These are phyloP conservation scores for Fusarium coicis DNA, from an alignment of 2,329 filamentous ascomycete genomes.

Conservation along the genomic window DNA sequence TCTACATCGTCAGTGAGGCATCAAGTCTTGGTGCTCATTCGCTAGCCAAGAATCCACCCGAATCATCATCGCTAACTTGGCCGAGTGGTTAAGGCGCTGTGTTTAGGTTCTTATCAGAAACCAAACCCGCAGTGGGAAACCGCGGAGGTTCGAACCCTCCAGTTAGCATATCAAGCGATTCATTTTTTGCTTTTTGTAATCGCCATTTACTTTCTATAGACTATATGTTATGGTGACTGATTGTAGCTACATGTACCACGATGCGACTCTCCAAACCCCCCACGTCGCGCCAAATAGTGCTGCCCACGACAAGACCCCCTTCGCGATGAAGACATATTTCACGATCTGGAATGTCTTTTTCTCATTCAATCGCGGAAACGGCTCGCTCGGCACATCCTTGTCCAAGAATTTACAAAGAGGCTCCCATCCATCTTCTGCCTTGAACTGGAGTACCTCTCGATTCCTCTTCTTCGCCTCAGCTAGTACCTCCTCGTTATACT, in stretches of 20 bases:
- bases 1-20: fast-evolving
- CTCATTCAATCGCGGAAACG: constrained; percentile 37
- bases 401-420: constrained; percentile 54
- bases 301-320: constrained; percentile 28
- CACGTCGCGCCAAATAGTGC: constrained; percentile 18
- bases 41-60: fast-evolving
- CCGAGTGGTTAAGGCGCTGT: constrained; percentile 42
- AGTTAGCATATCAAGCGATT: constrained; percentile 32
- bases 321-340: constrained; percentile 24
- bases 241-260: not conserved
- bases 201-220: no score
- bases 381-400: constrained; percentile 18
- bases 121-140: constrained; percentile 42
- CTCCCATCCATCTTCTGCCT: constrained; percentile 54
- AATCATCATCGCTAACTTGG: constrained; percentile 39
- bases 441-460: constrained; percentile 41
- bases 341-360: constrained; percentile 26
- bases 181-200: not conserved
- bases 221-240: not conserved
- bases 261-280: constrained; percentile 16
- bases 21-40: not conserved
- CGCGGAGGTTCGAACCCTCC: constrained; percentile 42
- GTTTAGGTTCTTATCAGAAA: constrained; percentile 40
- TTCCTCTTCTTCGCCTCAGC: constrained; percentile 46
- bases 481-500: constrained; percentile 41